Percentiles rank a stretch among this genome's conserved stretches.
Conservation (phyloP, 2,329 filamentous ascomycete genomes). For the Claviceps pazoutovae region DNA sequence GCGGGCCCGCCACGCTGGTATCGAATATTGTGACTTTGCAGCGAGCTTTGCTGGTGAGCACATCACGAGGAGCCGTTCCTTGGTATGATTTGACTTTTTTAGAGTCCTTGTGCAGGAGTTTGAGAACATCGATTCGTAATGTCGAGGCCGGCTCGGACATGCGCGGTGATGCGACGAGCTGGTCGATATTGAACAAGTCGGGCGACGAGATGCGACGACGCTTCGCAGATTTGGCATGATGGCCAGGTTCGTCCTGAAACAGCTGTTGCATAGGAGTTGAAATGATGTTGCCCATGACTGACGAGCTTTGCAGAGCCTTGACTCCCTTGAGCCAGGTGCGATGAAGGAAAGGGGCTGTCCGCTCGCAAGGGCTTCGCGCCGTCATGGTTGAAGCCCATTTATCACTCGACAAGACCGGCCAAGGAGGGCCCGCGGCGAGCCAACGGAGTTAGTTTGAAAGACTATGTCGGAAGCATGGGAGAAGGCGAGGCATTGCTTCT, state of each 20-base stretch:
- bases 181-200: slow-evolving; percentile 19
- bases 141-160: slow-evolving; percentile 23
- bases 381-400: slow-evolving; percentile 32
- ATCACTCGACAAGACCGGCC: slow-evolving; percentile 14
- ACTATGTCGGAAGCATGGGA: slow-evolving; percentile 4
- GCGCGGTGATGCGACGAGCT: slow-evolving; percentile 18
- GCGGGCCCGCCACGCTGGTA: slow-evolving; percentile 17
- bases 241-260: slow-evolving; percentile 20
- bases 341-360: slow-evolving; percentile 39
- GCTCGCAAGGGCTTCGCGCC: slow-evolving; percentile 30
- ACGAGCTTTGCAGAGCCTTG: slow-evolving; percentile 25
- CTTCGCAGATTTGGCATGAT: slow-evolving; percentile 29
- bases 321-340: slow-evolving; percentile 38
- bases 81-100: slow-evolving; percentile 21
- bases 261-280: slow-evolving; percentile 23
- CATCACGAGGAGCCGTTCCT: slow-evolving; percentile 15
- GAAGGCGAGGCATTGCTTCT: slow-evolving; percentile 7
- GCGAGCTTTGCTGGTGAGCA: slow-evolving; percentile 20
- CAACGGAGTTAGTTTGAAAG: neutral
- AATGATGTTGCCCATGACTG: slow-evolving; percentile 30
- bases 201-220: slow-evolving; percentile 34
- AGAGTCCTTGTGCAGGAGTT: slow-evolving; percentile 35
- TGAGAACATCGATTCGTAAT: slow-evolving; percentile 39
- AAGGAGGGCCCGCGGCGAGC: neutral
- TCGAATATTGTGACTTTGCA: slow-evolving; percentile 26